Evolutionary conservation across 2,329 filamentous ascomycete genomes (phyloP).

Genomic region (Aspergillus aculeatus): DNA sequence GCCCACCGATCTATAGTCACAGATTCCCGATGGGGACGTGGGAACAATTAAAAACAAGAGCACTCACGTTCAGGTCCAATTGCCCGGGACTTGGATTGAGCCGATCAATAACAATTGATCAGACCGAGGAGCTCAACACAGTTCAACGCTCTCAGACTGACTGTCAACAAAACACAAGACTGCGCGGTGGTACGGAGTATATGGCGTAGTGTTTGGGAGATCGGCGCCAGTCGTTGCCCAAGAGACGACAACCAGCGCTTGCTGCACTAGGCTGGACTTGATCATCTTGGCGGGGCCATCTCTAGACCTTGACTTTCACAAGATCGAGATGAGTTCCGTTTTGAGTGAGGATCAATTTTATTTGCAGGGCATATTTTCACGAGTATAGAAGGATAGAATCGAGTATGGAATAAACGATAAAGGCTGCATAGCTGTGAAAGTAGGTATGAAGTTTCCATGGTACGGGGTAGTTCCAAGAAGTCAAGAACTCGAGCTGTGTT

Average conservation of each 20-base stretch:
- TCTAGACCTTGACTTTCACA: background rate
- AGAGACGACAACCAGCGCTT: slow-evolving; percentile 17
- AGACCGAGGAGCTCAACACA: background rate
- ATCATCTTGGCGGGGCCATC: slow-evolving; percentile 12
- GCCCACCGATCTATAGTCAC: background rate
- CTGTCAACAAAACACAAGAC: slow-evolving; percentile 12
- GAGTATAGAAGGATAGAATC: background rate
- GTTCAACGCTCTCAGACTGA: background rate
- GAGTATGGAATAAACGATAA: background rate
- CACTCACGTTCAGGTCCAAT: background rate
- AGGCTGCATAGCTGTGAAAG: too few relatives aligned
- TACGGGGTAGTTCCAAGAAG: too few relatives aligned
- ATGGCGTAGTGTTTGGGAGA: slow-evolving; percentile 10
- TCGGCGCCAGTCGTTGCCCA: slow-evolving; percentile 19
- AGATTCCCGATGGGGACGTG: background rate
- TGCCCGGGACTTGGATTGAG: background rate
- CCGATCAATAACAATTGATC: background rate
- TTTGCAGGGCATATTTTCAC: background rate
- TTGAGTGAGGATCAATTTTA: background rate
- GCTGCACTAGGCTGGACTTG: slow-evolving; percentile 11
- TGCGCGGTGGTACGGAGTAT: background rate
- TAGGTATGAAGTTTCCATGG: too few relatives aligned
- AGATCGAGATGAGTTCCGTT: background rate
- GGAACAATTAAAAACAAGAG: background rate
- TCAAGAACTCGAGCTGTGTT: too few relatives aligned